Conservation (phyloP, 495 filamentous ascomycete genomes). For the Hyphodiscus hymeniophilus region DNA sequence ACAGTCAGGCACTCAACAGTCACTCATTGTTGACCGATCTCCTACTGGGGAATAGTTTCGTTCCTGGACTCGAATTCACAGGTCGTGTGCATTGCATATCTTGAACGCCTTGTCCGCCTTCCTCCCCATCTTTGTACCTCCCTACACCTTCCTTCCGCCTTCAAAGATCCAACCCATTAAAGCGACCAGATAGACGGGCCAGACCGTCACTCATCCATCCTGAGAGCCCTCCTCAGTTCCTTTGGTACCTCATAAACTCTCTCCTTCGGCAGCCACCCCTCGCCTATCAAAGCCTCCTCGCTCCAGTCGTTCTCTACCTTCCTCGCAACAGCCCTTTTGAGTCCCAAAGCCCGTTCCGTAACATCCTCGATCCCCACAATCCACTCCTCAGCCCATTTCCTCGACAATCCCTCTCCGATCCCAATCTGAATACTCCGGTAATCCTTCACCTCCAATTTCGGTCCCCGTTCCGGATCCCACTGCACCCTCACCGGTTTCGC, state of each 20-base stretch:
- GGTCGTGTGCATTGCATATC: too few species aligned
- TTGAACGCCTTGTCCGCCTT: too few species aligned
- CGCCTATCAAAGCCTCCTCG: slow-evolving; percentile 31
- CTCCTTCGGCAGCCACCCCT: slow-evolving; percentile 38
- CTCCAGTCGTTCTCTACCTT: neutral
- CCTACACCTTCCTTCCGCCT: too few species aligned
- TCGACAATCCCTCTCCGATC: slow-evolving; percentile 33
- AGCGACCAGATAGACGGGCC: too few species aligned
- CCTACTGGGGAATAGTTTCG: too few species aligned
- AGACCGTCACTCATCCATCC: slow-evolving; percentile 14
- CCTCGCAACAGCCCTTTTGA: slow-evolving; percentile 26
- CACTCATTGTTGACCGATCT: too few species aligned
- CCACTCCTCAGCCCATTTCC: slow-evolving; percentile 40
- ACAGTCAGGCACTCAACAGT: too few species aligned
- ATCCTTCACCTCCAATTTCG: slow-evolving; percentile 30
- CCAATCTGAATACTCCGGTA: slow-evolving; percentile 56
- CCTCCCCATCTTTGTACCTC: too few species aligned
- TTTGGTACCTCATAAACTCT: slow-evolving; percentile 34
- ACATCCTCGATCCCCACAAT: slow-evolving; percentile 51
- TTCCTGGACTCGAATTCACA: too few species aligned
- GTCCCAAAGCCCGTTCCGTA: slow-evolving; percentile 38
- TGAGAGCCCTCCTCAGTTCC: slow-evolving; percentile 27
- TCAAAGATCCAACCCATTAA: too few species aligned
- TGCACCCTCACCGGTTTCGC: slow-evolving; percentile 42
- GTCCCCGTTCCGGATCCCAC: slow-evolving; percentile 53